Conservation (phyloP, 225 moss, liverwort and hornwort genomes). For the Pseudoscleropodium purum region DNA sequence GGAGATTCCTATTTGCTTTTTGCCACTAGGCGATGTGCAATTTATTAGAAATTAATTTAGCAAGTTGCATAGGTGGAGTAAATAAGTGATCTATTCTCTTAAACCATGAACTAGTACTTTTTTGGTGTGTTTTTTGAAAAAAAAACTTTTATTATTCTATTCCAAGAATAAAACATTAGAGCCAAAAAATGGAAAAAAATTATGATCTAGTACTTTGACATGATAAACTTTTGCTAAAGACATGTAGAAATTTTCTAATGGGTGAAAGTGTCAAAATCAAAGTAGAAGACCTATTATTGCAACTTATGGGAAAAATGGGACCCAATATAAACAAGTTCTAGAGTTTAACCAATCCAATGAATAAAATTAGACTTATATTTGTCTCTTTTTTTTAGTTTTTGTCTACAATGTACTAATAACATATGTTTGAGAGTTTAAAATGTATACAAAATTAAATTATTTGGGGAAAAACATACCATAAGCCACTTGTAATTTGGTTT, state of each 20-base stretch:
- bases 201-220: background rate
- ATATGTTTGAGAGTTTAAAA: background rate
- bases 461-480: background rate
- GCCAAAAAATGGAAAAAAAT: background rate
- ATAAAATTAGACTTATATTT: background rate
- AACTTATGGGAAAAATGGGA: background rate
- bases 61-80: background rate
- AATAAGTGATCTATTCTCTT: background rate
- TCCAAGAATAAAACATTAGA: background rate
- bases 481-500: background rate
- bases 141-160: background rate
- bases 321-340: background rate
- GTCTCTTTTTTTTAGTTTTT: background rate
- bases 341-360: background rate
- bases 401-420: background rate
- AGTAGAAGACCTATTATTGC: background rate
- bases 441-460: background rate
- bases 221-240: background rate
- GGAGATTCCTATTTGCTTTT: background rate
- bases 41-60: background rate
- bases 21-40: rapidly evolving
- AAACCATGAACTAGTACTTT: background rate
- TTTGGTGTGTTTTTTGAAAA: background rate
- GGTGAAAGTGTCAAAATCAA: background rate
- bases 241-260: rapidly evolving